phyloP scores from a whole-genome alignment of 768 basidiomycete genomes.

The Favolaschia claudopus region DNA sequence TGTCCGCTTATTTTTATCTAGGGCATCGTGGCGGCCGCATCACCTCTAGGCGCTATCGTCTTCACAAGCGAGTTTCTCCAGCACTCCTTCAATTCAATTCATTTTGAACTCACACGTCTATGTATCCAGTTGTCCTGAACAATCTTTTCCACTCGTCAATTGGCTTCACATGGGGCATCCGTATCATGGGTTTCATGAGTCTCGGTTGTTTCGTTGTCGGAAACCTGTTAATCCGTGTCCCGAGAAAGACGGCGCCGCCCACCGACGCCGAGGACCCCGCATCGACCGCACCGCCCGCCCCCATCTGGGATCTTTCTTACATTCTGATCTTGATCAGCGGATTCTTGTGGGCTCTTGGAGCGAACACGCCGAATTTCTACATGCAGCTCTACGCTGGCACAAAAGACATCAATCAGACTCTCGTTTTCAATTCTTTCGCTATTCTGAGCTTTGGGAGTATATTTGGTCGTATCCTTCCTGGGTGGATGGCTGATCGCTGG shows the following conservation, averaged over 20 bases:
- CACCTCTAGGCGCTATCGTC: constrained; percentile 13
- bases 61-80: constrained; percentile 13
- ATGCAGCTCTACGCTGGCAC: constrained; percentile 13
- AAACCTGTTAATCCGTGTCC: constrained; percentile 9
- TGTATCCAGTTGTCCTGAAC: constrained; percentile 7
- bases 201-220: constrained; percentile 12
- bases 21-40: constrained; percentile 16
- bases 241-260: not conserved
- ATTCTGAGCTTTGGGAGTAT: constrained; percentile 17
- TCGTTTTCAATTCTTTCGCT: constrained; percentile 14
- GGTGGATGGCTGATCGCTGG: constrained; percentile 18
- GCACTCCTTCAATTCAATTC: not conserved
- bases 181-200: constrained; percentile 16
- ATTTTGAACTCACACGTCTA: not conserved
- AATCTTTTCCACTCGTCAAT: constrained; percentile 14
- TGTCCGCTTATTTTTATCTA: not conserved
- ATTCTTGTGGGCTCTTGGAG: constrained; percentile 11
- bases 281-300: not conserved
- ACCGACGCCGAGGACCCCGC: not conserved
- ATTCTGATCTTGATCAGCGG: constrained; percentile 14
- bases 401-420: constrained; percentile 9
- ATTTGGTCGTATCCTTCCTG: constrained; percentile 16
- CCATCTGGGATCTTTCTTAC: constrained; percentile 18
- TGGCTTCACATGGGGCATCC: constrained; percentile 15
- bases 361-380: constrained; percentile 18